Conservation (phyloP, 306 rosid genomes). For the Corylus heterophylla region DNA sequence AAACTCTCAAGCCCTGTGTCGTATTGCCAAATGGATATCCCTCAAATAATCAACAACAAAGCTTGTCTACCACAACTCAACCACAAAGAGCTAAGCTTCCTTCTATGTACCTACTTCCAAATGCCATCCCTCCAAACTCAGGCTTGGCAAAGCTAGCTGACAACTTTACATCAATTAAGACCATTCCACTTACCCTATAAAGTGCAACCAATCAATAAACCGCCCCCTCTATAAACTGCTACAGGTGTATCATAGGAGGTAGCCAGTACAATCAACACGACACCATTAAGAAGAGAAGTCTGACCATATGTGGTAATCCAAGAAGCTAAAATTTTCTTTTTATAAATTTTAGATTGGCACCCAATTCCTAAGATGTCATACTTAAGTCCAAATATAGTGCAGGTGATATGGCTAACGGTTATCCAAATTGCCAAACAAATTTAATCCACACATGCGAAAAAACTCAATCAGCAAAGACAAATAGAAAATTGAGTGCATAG, state of each 20-base stretch:
- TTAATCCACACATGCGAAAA: not conserved
- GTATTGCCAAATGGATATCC: not conserved
- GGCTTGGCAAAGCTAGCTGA: not conserved
- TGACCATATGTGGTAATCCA: not conserved
- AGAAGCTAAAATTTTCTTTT: not conserved
- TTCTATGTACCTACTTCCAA: not conserved
- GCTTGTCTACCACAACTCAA: not conserved
- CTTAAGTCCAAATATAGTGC: conserved; percentile 3
- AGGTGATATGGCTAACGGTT: not conserved
- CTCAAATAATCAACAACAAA: not conserved
- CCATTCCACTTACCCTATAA: not conserved
- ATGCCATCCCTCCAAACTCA: not conserved
- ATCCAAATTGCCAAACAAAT: not conserved
- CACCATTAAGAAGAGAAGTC: not conserved
- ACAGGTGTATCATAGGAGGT: not conserved
- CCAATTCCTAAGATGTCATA: not conserved
- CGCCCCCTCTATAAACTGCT: not conserved
- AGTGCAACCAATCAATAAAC: not conserved
- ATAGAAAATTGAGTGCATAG: conserved; percentile 9
- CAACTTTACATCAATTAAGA: not conserved
- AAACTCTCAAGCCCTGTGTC: not conserved
- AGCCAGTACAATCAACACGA: not conserved
- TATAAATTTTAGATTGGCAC: not conserved
- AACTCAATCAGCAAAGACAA: not conserved
- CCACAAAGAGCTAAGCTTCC: not conserved